Base-by-base conservation (phyloP, 352 stramenopile genomes). In the Globisporangium rhizosaccharum region DNA sequence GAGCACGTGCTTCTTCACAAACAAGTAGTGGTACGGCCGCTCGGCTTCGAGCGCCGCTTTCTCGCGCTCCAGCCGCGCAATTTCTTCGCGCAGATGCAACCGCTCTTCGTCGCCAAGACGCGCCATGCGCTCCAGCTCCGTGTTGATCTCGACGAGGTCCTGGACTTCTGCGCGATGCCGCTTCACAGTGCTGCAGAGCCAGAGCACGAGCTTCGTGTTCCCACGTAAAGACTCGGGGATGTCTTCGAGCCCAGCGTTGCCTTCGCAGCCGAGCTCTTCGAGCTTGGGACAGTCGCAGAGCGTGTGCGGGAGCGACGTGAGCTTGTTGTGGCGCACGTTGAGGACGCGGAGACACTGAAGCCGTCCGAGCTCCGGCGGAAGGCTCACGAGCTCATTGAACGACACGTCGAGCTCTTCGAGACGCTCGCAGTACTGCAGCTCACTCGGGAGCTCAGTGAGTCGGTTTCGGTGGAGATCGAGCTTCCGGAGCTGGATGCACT, bases 111-210 rank as follows among this genome's bases (percentile, higher is more conserved):
- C 80, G 9, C 76, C 71, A 23, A 87, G 76, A 0, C 75, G 76
- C n/a, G 80, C 82, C 66, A 88, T 77, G 39, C 74, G 75, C 66
- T 92, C 79, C 30, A 92, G 54, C 51, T 92, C 79, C 28, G 62
- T 63, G 62, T 90, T 90, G 76, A 92, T 90, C 25, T 67, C 71
- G n/a, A 85, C 73, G 45, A 92, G 76, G 72, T 89, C 75, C 33
- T 73, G 53, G 41, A 92, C 79, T 55, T 89, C 73, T 2, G 57
- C 59, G 47, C 69, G 66, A 61, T 92, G 82, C 17, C 67, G 70
- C 72, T 90, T 90, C n/a, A 86, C 72, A n/a, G 71, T 87, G 37
- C 70, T 70, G 65, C 77, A 92, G 67, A 92, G 89, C 82, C 82
- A 92, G 11, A 92, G 59, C 57, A 90, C 80, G 39, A 92, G 73